Evolutionary conservation across 257 asterid species (phyloP), one percentile per base, ranked within the genome.

Genomic region (Salvia splendens): DNA sequence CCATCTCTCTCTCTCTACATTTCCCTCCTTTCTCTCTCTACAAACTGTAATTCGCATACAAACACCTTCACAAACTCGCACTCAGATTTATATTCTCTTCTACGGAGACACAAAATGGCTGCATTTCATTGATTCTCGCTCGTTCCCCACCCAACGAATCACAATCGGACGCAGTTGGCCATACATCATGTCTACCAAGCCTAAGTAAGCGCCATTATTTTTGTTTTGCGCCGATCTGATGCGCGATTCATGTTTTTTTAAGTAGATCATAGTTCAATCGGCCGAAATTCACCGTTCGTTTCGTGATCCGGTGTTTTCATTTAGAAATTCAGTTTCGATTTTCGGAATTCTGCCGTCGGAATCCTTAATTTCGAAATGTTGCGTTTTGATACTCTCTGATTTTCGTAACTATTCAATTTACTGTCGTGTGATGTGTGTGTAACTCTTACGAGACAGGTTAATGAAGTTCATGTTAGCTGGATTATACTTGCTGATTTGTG

Each of bases 151-250:
- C 50, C 42, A 28, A 64, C 47, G 56, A 50, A 33, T 75, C 66
- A 4, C 30, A 0, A 9, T 4, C 61, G 11, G 3, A 7, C 54
- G 16, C 24, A 24, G 55, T 58, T 52, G n/a, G 65, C 73, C 59
- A 24, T 8, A 9, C 76, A 61, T 42, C 77, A 89, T 92, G 96
- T 79, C 96, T 77, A 58, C 87, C 73, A 92, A 85, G 80, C 66
- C 24, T 20, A 20, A 78, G 98, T 92, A 72, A 85, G 95, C 79
- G 16, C 35, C 51, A 6, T 20, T 43, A 20, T 50, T 24, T 24
- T 24, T 24, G 30, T 12, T 33, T 8, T 46, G n/a, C 45, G 12
- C 55, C 78, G 87, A 81, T 82, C 85, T 75, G 83, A 62, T 63
- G 35, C 67, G n/a, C 43, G 69, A 8, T 79, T 78, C 76, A 14